Conservation (phyloP, 257 asterid genomes). For the Solanum lycopersicoides region DNA sequence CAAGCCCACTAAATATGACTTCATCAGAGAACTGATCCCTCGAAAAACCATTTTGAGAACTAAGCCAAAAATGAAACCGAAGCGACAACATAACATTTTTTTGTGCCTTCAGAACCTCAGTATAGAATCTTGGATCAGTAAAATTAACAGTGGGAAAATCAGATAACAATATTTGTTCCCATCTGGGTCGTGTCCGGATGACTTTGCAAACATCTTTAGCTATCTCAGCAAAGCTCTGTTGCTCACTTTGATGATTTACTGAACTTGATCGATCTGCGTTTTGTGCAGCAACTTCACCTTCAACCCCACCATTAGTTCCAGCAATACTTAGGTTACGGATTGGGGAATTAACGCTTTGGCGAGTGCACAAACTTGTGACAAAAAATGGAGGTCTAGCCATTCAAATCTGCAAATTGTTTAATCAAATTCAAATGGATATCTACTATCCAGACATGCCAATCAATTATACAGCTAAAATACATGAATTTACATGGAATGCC, state of each 20-base stretch:
- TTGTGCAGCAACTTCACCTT: constrained; percentile 2
- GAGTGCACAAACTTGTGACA: constrained; percentile 23
- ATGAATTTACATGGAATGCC: not conserved
- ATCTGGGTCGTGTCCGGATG: constrained; percentile 37
- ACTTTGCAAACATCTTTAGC: constrained; percentile 41
- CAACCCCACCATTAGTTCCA: constrained; percentile 3
- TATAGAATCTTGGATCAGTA: constrained; percentile 39
- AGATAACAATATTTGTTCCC: constrained; percentile 49
- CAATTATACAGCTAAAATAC: not conserved
- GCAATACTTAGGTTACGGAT: constrained; percentile 23
- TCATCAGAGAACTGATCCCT: constrained; percentile 22
- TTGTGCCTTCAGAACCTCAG: constrained; percentile 48
- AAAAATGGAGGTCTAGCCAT: constrained; percentile 40
- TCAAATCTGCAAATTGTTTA: not conserved
- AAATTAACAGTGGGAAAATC: constrained; percentile 52
- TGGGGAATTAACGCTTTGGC: constrained; percentile 30
- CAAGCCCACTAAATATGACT: constrained; percentile 42
- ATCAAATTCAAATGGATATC: not conserved
- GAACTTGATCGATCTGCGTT: constrained; percentile 12
- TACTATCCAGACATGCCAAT: not conserved
- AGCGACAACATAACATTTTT: constrained; percentile 27
- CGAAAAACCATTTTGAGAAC: constrained; percentile 28
- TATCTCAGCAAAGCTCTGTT: constrained; percentile 9
- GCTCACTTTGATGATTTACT: constrained; percentile 11
- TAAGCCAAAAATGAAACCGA: constrained; percentile 54